Percentiles rank a stretch among this genome's conserved stretches.
Evolutionary conservation across 2,329 filamentous ascomycete species (phyloP).

Genomic region (Claviceps paspali): DNA sequence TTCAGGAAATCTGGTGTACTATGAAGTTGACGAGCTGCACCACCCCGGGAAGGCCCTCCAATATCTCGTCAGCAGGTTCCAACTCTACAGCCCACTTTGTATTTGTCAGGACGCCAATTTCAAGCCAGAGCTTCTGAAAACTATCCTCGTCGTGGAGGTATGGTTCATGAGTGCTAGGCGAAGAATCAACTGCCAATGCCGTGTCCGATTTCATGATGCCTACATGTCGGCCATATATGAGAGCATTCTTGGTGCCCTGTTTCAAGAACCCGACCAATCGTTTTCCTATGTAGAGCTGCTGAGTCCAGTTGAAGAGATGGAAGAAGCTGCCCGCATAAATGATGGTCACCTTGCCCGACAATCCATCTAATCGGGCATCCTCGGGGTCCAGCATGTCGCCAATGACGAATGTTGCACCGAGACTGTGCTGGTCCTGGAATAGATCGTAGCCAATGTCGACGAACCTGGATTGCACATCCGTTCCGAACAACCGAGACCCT

Average conservation of each 20-base stretch:
- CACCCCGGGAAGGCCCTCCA: conserved; percentile 12
- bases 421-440: conserved; percentile 39
- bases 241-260: conserved; percentile 25
- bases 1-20: conserved; percentile 17
- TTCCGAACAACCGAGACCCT: conserved; percentile 31
- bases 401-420: conserved; percentile 32
- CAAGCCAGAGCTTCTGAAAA: conserved; percentile 39
- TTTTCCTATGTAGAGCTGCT: conserved; percentile 29
- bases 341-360: conserved; percentile 28
- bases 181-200: conserved; percentile 9
- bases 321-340: conserved; percentile 35
- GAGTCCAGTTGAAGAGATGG: conserved; percentile 31
- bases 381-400: conserved; percentile 33
- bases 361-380: conserved; percentile 17
- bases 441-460: conserved; percentile 47
- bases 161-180: no score
- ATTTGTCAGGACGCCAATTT: conserved; percentile 31
- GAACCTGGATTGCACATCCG: conserved; percentile 33
- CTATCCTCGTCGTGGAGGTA: conserved; percentile 34
- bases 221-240: conserved; percentile 37
- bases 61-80: conserved; percentile 15
- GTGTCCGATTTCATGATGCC: conserved; percentile 20
- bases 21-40: conserved; percentile 19
- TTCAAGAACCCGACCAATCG: conserved; percentile 30
- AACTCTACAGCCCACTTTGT: conserved; percentile 34